Percentiles rank a stretch among this genome's conserved stretches.
These are phyloP conservation scores for Spiromastix sp. DNA, from an alignment of 2,329 filamentous ascomycete genomes.

Conservation along the genomic window DNA sequence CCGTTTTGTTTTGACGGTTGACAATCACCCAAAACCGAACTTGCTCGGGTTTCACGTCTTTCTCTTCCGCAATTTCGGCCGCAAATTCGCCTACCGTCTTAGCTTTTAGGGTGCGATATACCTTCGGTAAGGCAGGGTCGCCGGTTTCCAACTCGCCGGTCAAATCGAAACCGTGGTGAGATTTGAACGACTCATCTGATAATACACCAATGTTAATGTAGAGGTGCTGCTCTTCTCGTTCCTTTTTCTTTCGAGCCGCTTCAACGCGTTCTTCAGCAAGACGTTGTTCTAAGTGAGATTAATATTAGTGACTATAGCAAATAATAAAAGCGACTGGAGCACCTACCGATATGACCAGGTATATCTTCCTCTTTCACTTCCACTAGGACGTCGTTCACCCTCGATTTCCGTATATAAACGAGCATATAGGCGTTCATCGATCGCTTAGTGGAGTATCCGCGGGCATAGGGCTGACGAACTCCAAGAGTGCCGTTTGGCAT, in stretches of 20 bases:
- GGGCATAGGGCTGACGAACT: slow-evolving; percentile 54
- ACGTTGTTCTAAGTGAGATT: slow-evolving; percentile 47
- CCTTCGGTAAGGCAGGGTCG: slow-evolving; percentile 60
- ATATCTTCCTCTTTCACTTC: slow-evolving; percentile 68
- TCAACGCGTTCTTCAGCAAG: slow-evolving; percentile 73
- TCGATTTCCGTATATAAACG: slow-evolving; percentile 86
- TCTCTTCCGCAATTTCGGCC: slow-evolving; percentile 58
- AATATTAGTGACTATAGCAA: slow-evolving; percentile 16
- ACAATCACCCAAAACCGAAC: slow-evolving; percentile 95
- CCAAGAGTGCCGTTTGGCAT: slow-evolving; percentile 46
- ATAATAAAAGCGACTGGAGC: background rate
- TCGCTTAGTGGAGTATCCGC: slow-evolving; percentile 53
- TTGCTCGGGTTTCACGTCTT: slow-evolving; percentile 55
- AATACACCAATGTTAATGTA: slow-evolving; percentile 80
- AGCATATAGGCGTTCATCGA: slow-evolving; percentile 95
- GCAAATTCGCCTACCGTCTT: slow-evolving; percentile 69
- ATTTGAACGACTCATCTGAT: slow-evolving; percentile 68
- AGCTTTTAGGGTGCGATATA: slow-evolving; percentile 64
- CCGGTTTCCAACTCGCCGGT: slow-evolving; percentile 52
- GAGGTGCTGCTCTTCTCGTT: slow-evolving; percentile 87
- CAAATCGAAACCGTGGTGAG: slow-evolving; percentile 77
- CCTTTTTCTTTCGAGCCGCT: slow-evolving; percentile 67
- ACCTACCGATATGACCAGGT: slow-evolving; percentile 67
- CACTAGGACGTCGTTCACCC: slow-evolving; percentile 71
- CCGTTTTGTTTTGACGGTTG: slow-evolving; percentile 94